Base-by-base conservation (phyloP, 2,329 filamentous ascomycete species). In the Furcasterigmium furcatum region DNA sequence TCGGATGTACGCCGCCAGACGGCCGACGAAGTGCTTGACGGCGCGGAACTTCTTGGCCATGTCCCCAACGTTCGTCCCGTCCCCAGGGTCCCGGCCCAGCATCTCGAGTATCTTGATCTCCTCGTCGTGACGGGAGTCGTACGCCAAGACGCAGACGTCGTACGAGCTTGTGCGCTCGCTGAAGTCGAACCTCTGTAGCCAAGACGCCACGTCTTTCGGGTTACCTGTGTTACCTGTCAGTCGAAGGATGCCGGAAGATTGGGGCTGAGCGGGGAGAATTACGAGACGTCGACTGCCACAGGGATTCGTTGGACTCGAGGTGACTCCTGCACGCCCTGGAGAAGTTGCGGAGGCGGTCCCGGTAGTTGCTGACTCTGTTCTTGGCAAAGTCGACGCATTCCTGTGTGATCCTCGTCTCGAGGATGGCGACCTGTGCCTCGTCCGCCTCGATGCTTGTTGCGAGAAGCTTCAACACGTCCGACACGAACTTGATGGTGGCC, bases 1-100 rank as follows among this genome's bases (percentile, higher is more conserved):
- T 9, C 70, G 63, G 3, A 71, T 55, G 43, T 70, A 68, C 19
- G 70, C 56, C n/a, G 67, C 67, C 2, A 79, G 53, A 1, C 73
- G 62, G 3, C 74, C 72, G 8, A 79, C 54, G 27, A 62, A 60
- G 51, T 78, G 75, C 5, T 58, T 56, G 5, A 66, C 57, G 4
- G 40, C 34, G 4, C 49, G 45, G 45, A 71, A 71, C 0, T 34
- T 20, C n/a, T 41, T 27, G 1, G 34, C 10, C 4, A 36, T 38
- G 3, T 24, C 22, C 2, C 5, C 18, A 2, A 43, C 36, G 2
- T n/a, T 40, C 1, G 21, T 36, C 19, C 32, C 38, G 9, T 47
- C 46, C 1, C 45, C 21, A 2, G 9, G 10, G 9, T 32, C 45
- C 4, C 39, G 38, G 13, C 42, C 22, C 1, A 50, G 21, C 5